Conservation (phyloP, 495 filamentous ascomycete species). For the Penicillium odoratum region DNA sequence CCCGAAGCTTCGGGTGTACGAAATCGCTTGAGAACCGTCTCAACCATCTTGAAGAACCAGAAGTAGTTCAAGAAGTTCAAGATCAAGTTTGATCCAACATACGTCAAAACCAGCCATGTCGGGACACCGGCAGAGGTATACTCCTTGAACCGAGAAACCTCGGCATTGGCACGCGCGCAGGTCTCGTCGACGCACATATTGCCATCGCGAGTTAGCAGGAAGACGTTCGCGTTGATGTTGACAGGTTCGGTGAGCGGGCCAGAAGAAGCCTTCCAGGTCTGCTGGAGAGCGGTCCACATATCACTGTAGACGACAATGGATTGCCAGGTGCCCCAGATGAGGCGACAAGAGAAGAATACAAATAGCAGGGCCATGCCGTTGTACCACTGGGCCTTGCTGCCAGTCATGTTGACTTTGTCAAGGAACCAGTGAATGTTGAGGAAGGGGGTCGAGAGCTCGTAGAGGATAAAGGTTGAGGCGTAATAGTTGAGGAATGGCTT, state of each 20-base stretch:
- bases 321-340: slow-evolving; percentile 90
- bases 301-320: slow-evolving; percentile 75
- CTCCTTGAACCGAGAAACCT: slow-evolving; percentile 54
- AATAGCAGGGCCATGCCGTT: slow-evolving; percentile 68
- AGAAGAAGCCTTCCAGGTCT: slow-evolving; percentile 35
- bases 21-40: slow-evolving; percentile 86
- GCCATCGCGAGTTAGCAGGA: slow-evolving; percentile 32
- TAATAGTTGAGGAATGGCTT: slow-evolving; percentile 94
- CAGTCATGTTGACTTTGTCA: slow-evolving; percentile 95
- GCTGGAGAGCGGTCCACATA: slow-evolving; percentile 65
- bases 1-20: slow-evolving; percentile 35
- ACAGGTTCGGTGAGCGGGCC: slow-evolving; percentile 26
- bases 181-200: slow-evolving; percentile 35
- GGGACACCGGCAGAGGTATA: slow-evolving; percentile 57
- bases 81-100: slow-evolving; percentile 73
- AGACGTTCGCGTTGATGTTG: slow-evolving; percentile 38
- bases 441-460: slow-evolving; percentile 93
- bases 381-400: slow-evolving; percentile 75
- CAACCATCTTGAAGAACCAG: slow-evolving; percentile 98
- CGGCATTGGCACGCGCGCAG: slow-evolving; percentile 38
- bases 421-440: slow-evolving; percentile 99
- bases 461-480: slow-evolving; percentile 88
- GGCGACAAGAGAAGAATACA: slow-evolving; percentile 84
- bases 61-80: slow-evolving; percentile 89
- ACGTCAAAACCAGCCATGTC: slow-evolving; percentile 74